A percentile compares a stretch with the other conserved stretches of the same genome.
phyloP scores from a whole-genome alignment of 108 stramenopile species.

The Pseudonitzschia pungens region DNA sequence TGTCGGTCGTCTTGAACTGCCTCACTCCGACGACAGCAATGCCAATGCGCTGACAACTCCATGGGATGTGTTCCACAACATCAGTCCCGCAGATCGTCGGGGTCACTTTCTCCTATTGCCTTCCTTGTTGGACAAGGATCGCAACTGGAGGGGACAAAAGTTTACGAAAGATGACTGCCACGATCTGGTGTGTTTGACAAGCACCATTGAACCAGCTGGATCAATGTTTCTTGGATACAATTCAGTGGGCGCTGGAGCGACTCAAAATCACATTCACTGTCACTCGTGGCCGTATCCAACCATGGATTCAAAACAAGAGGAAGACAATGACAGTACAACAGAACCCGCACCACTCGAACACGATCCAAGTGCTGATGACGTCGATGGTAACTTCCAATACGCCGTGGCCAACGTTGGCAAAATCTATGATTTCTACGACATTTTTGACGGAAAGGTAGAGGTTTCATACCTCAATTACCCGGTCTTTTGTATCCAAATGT shows the following conservation, averaged over 20 bases:
- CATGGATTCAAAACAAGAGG: conserved; percentile 20
- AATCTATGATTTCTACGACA: conserved; percentile 31
- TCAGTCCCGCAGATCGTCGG: conserved; percentile 55
- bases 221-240: conserved; percentile 50
- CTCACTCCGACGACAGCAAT: background rate
- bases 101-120: conserved; percentile 64
- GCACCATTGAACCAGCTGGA: conserved; percentile 46
- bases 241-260: conserved; percentile 58
- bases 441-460: conserved; percentile 29
- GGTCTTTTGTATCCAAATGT: conserved; percentile 54
- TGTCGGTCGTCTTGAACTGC: conserved; percentile 23
- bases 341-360: no score
- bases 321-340: background rate
- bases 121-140: conserved; percentile 17
- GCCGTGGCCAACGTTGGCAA: conserved; percentile 35
- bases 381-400: conserved; percentile 21
- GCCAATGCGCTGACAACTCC: conserved; percentile 1
- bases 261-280: conserved; percentile 66
- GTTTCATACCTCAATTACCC: conserved; percentile 56
- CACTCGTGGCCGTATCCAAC: conserved; percentile 57
- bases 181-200: conserved; percentile 44
- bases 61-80: conserved; percentile 64
- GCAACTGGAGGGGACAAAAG: conserved; percentile 53
- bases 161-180: conserved; percentile 43
- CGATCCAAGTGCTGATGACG: background rate